These are phyloP conservation scores for Cicer judaicum DNA, from an alignment of 306 rosid species.

Conservation along the genomic window DNA sequence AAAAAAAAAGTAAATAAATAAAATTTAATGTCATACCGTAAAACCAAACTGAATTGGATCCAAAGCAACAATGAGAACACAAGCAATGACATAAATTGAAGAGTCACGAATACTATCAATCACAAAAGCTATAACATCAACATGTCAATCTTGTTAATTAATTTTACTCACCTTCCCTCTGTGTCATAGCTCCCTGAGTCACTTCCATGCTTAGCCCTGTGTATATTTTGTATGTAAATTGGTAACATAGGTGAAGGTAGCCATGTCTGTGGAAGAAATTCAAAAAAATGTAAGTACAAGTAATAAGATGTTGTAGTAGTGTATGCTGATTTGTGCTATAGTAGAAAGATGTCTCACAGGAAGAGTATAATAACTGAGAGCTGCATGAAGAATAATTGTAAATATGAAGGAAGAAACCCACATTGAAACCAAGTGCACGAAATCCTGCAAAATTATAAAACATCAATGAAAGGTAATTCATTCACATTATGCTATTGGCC, in stretches of 20 bases:
- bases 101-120: conserved; percentile 50
- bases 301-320: conserved; percentile 5
- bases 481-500: too few relatives aligned
- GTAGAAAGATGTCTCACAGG: conserved; percentile 57
- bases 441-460: conserved; percentile 51
- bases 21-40: conserved; percentile 62
- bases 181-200: conserved; percentile 72
- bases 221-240: conserved; percentile 66
- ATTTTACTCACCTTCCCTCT: conserved; percentile 69
- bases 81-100: conserved; percentile 81
- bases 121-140: neutral
- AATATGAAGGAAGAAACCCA: conserved; percentile 54
- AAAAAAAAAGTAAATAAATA: neutral
- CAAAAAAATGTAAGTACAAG: conserved; percentile 12
- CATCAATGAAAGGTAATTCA: conserved; percentile 10
- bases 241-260: conserved; percentile 76
- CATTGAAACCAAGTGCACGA: conserved; percentile 63
- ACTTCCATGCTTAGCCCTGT: conserved; percentile 76
- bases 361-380: conserved; percentile 66
- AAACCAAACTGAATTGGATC: conserved; percentile 98
- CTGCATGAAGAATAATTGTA: conserved; percentile 51
- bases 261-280: conserved; percentile 64
- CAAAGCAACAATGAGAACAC: conserved; percentile 92
- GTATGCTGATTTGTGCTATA: too few relatives aligned
- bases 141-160: neutral